Evolutionary conservation across 106 monocot species (phyloP), one percentile per base, ranked within the genome.

Genomic region (Dendrobium officinale): DNA sequence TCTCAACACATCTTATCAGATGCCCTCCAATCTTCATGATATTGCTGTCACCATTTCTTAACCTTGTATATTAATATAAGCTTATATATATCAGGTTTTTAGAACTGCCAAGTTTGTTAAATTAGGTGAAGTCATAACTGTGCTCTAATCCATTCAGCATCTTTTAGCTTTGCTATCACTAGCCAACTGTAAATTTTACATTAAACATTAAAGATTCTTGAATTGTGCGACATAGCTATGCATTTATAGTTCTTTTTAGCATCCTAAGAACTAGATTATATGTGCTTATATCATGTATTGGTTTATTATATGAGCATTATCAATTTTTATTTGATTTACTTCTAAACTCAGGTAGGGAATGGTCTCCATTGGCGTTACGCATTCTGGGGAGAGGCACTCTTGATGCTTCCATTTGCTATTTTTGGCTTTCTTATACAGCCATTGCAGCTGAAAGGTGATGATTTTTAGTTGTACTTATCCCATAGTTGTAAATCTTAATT

Each of bases 331-430:
- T 49, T 76, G 9, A 76, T 48, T 49, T 76, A 37, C 49, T 26
- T 76, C 3, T 49, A 47, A 76, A 76, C 51, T 77, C 82, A 99
- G 98, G 98, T 99, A 83, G 98, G 98, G 24, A 83, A 18, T 73
- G 24, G 87, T 87, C 85, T 99, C 67, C 80, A 91, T 45, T 99
- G 98, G 98, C 92, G 98, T 33, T 85, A 78, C 81, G 98, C 98
- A 58, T 99, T 99, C 75, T 99, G 84, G 84, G 91, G 88, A 73
- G 98, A 99, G 80, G 82, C 98, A 29, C 67, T 99, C 73, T 79
- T 99, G 88, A 99, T 99, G 98, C 95, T 99, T 78, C 98, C 98
- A 74, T 99, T 99, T 91, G 95, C 87, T 77, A 91, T 99, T 90
- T 81, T 91, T 55, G 98, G 98, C 73, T 95, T 99, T 85, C 45